Evolutionary conservation across 192 early-diverging fungal species (phyloP), one percentile per base, ranked within the genome.

Genomic region (Linnemannia hyalina): DNA sequence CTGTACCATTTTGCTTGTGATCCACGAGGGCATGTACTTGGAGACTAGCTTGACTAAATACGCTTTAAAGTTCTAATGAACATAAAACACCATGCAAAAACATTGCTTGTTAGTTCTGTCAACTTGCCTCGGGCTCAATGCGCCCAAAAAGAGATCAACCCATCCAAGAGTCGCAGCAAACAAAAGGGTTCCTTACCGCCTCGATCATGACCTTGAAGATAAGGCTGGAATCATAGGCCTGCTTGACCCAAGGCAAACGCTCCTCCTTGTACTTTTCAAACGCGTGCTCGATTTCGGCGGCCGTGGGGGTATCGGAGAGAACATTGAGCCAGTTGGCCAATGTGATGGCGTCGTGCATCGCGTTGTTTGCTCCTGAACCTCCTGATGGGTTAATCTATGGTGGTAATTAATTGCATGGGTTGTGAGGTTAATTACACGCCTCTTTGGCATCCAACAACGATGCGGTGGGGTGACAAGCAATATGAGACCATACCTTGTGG

Each of bases 241-340:
- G 42, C 76, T 78, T 78, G 32, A 42, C 78, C 52, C 71, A 32
- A 15, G 69, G 78, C 5, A 44, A 73, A 22, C 78, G 78, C 44
- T 79, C 78, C 1, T 54, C 49, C 22, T 22, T 20, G 40, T 79
- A 79, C 8, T 22, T 41, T 26, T 57, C 23, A 29, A 79, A 79
- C 9, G 40, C 78, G 10, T 72, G 15, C 1, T 70, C 57, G 54
- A 79, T 71, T 22, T 71, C 70, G 5, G 54, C 65, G 3, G 46
- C 16, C 9, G 68, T 36, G 13, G 46, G 32, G 18, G 4, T 22
- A n/a, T 23, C 16, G 29, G 49, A 13, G 2, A 75, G 32, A 36
- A 22, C 47, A 68, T 77, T 36, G 5, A 77, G 29, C 11, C 20
- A 29, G 44, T 77, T 77, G 47, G 68, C 68, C 13, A 77, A 68